Evolutionary conservation across 2,329 filamentous ascomycete species (phyloP).

Genomic region (Neonectria punicea): DNA sequence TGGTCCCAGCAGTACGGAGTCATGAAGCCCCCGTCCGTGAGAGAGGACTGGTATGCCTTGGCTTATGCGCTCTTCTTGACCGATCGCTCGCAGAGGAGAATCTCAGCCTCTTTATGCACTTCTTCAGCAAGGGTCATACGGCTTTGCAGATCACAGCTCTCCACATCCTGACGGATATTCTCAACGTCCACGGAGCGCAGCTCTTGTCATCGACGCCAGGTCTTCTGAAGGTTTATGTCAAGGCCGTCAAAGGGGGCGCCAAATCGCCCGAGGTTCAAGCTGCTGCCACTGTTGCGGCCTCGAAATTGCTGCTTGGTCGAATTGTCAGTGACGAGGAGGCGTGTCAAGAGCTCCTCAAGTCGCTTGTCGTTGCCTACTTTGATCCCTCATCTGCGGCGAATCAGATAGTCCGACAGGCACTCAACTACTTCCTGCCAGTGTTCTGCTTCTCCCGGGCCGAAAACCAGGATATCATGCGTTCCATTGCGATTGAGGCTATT

Average conservation of each 20-base stretch:
- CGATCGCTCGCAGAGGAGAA: constrained; percentile 94
- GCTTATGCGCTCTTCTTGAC: constrained; percentile 90
- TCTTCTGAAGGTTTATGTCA: constrained; percentile 86
- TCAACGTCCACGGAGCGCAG: constrained; percentile 87
- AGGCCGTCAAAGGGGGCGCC: constrained; percentile 78
- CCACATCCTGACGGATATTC: constrained; percentile 91
- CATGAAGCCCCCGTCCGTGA: constrained; percentile 94
- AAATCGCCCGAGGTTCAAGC: constrained; percentile 80
- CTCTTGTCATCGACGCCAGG: constrained; percentile 75
- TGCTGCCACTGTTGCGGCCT: constrained; percentile 81
- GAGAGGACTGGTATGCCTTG: constrained; percentile 87
- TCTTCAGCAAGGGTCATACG: constrained; percentile 92
- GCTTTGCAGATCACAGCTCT: constrained; percentile 89
- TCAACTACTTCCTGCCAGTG: constrained; percentile 94
- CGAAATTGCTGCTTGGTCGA: constrained; percentile 85
- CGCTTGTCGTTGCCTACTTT: constrained; percentile 88
- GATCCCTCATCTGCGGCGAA: constrained; percentile 84
- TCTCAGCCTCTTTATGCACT: constrained; percentile 91
- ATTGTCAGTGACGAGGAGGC: constrained; percentile 77
- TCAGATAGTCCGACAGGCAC: constrained; percentile 82
- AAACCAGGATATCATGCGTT: constrained; percentile 85
- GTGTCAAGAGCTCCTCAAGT: constrained; percentile 81
- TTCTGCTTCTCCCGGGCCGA: constrained; percentile 88
- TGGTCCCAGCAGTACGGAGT: constrained; percentile 93
- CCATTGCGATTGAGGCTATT: constrained; percentile 78